Evolutionary conservation across 2,329 filamentous ascomycete genomes (phyloP).

Genomic region (Helminthosporium solani): DNA sequence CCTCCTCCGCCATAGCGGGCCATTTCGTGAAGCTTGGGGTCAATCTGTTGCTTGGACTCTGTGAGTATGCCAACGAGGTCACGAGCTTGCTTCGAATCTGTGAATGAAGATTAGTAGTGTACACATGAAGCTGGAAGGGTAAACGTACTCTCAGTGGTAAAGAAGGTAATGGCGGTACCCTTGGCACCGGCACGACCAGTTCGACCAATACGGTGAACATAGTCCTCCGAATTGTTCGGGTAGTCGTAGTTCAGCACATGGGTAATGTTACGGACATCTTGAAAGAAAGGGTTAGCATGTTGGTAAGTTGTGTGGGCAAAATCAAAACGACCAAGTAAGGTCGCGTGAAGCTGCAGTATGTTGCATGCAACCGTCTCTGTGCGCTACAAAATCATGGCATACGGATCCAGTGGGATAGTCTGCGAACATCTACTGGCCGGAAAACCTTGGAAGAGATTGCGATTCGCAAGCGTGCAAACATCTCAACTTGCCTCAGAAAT

Average conservation of each 20-base stretch:
- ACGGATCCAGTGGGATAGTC: slow-evolving; percentile 48
- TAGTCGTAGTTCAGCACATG: slow-evolving; percentile 99
- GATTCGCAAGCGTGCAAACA: slow-evolving; percentile 76
- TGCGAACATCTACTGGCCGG: slow-evolving; percentile 62
- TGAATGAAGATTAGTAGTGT: slow-evolving; percentile 30
- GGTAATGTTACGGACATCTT: slow-evolving; percentile 99
- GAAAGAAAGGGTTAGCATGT: slow-evolving; percentile 75
- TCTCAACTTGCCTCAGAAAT: slow-evolving; percentile 71
- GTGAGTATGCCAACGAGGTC: slow-evolving; percentile 90
- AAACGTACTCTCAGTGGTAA: slow-evolving; percentile 96
- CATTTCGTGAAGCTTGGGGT: slow-evolving; percentile 95
- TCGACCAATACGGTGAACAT: slow-evolving; percentile 68
- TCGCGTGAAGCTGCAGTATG: slow-evolving; percentile 59
- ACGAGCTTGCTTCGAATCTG: slow-evolving; percentile 70
- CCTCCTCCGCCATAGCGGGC: slow-evolving; percentile 85
- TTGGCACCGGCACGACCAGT: slow-evolving; percentile 76
- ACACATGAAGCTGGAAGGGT: too few relatives aligned
- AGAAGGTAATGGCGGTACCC: slow-evolving; percentile 96
- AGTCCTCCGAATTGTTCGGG: slow-evolving; percentile 83
- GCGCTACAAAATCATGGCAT: slow-evolving; percentile 50
- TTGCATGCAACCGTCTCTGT: slow-evolving; percentile 59
- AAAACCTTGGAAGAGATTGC: slow-evolving; percentile 68
- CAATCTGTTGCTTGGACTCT: slow-evolving; percentile 97
- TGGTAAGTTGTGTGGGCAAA: slow-evolving; percentile 46
- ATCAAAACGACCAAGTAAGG: slow-evolving; percentile 55